A percentile compares a stretch with the other conserved stretches of the same genome.
Evolutionary conservation across 1,284 basidiomycete species (phyloP).

Genomic region (Pholiota adiposa): DNA sequence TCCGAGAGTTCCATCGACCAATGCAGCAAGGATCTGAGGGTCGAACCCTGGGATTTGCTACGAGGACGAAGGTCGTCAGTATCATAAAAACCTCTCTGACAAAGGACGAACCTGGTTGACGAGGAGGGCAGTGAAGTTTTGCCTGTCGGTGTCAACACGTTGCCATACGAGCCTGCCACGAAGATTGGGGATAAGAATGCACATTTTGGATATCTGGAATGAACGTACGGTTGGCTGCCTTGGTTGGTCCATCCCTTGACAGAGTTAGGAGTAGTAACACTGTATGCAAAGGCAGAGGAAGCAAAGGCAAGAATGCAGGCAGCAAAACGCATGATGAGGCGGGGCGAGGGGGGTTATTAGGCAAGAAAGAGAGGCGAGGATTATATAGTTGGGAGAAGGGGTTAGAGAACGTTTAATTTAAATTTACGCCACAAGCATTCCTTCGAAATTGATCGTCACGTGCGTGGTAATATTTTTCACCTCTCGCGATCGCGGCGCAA

Average conservation of each 20-base stretch:
- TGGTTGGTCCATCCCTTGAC: constrained; percentile 59
- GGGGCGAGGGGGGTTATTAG: constrained; percentile 5
- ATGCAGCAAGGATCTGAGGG: constrained; percentile 50
- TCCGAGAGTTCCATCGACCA: constrained; percentile 48
- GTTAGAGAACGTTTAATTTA: constrained; percentile 10
- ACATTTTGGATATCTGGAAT: background rate
- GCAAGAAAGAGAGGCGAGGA: background rate
- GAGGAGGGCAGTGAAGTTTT: constrained; percentile 72
- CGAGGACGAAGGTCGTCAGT: background rate
- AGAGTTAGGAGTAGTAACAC: constrained; percentile 56
- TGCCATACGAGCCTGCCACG: constrained; percentile 55
- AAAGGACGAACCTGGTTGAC: constrained; percentile 53
- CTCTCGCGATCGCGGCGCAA: background rate
- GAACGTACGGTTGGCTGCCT: constrained; percentile 53
- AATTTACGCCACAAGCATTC: constrained; percentile 1
- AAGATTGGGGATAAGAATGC: constrained; percentile 15
- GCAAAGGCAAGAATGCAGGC: constrained; percentile 54
- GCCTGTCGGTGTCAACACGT: constrained; percentile 64
- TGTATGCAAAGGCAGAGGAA: constrained; percentile 63
- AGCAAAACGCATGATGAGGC: constrained; percentile 48
- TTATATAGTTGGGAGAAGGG: background rate
- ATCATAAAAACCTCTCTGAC: background rate
- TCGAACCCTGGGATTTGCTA: constrained; percentile 22
- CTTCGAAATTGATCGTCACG: background rate
- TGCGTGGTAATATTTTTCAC: background rate